These are phyloP conservation scores for Salvia rosmarinus DNA, from an alignment of 257 asterid genomes.

Conservation along the genomic window DNA sequence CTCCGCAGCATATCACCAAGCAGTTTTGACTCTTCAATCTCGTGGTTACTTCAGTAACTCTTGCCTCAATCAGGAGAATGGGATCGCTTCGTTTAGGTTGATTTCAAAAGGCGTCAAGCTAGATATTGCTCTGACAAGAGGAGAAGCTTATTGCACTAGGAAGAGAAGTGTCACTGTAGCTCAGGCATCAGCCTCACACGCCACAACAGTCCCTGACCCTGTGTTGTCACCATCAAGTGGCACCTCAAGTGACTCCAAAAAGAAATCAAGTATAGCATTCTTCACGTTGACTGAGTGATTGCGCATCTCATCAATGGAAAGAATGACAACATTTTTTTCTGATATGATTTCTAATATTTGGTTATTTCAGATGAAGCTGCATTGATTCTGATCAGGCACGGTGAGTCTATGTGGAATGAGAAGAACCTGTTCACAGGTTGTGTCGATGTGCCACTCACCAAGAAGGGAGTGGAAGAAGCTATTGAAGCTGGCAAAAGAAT, in stretches of 20 bases:
- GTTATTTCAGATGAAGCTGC: slow-evolving; percentile 78
- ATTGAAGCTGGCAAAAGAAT: slow-evolving; percentile 94
- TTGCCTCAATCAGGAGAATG: slow-evolving; percentile 52
- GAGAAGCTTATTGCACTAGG: slow-evolving; percentile 46
- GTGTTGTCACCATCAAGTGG: slow-evolving; percentile 59
- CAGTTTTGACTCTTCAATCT: slow-evolving; percentile 58
- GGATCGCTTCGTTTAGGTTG: slow-evolving; percentile 54
- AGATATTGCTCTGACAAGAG: slow-evolving; percentile 43
- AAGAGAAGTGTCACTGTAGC: slow-evolving; percentile 46
- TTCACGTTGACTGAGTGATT: not conserved
- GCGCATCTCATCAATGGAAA: not conserved
- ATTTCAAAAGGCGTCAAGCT: slow-evolving; percentile 58
- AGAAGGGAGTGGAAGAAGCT: slow-evolving; percentile 96
- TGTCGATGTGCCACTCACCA: slow-evolving; percentile 92
- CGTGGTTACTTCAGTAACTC: slow-evolving; percentile 43
- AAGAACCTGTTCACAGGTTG: slow-evolving; percentile 98
- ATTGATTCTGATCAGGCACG: slow-evolving; percentile 87
- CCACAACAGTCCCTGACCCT: slow-evolving; percentile 50
- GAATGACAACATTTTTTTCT: not conserved
- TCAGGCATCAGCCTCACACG: slow-evolving; percentile 62
- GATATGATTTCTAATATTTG: slow-evolving; percentile 1
- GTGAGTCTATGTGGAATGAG: slow-evolving; percentile 99
- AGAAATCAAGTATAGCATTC: slow-evolving; percentile 67
- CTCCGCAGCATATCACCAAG: slow-evolving; percentile 58
- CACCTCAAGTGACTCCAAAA: slow-evolving; percentile 54